Percentiles rank a stretch among this genome's conserved stretches.
Conservation (phyloP, 805 yeast species). For the Ogataea paradorogensis region DNA sequence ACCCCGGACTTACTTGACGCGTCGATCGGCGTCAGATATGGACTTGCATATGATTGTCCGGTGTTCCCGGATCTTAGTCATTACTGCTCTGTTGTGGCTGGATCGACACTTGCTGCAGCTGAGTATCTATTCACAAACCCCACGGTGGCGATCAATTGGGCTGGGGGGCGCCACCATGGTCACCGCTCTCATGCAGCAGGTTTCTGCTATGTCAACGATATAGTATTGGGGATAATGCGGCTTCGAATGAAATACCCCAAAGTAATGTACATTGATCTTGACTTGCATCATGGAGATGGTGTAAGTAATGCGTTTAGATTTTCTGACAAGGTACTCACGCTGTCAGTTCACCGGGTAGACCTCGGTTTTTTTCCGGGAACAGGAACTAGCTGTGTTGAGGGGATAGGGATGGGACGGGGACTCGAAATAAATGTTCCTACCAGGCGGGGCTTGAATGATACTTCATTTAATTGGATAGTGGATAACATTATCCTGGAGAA, state of each 20-base stretch:
- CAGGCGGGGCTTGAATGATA: constrained; percentile 53
- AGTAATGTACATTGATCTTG: constrained; percentile 65
- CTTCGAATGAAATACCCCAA: constrained; percentile 45
- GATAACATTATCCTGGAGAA: constrained; percentile 42
- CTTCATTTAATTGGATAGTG: constrained; percentile 36
- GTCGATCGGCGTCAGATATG: constrained; percentile 34
- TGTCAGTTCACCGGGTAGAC: constrained; percentile 64
- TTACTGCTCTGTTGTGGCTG: constrained; percentile 50
- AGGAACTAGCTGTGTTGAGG: constrained; percentile 43
- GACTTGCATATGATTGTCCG: constrained; percentile 63
- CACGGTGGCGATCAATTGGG: constrained; percentile 61
- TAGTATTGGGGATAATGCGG: constrained; percentile 52
- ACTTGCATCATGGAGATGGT: constrained; percentile 81
- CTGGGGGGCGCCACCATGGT: constrained; percentile 79
- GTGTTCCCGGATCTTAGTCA: constrained; percentile 50
- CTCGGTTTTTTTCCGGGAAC: constrained; percentile 74
- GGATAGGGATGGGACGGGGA: constrained; percentile 37
- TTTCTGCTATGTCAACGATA: constrained; percentile 71
- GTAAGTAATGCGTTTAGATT: constrained; percentile 62
- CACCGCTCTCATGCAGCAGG: constrained; percentile 56
- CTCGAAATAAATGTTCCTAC: constrained; percentile 54
- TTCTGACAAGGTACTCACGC: constrained; percentile 53
- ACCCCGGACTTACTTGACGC: constrained; percentile 2
- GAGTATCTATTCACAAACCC: constrained; percentile 31
- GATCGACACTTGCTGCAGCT: constrained; percentile 55